Base-by-base conservation (phyloP, 1,284 basidiomycete genomes). In the Trametes versicolor region DNA sequence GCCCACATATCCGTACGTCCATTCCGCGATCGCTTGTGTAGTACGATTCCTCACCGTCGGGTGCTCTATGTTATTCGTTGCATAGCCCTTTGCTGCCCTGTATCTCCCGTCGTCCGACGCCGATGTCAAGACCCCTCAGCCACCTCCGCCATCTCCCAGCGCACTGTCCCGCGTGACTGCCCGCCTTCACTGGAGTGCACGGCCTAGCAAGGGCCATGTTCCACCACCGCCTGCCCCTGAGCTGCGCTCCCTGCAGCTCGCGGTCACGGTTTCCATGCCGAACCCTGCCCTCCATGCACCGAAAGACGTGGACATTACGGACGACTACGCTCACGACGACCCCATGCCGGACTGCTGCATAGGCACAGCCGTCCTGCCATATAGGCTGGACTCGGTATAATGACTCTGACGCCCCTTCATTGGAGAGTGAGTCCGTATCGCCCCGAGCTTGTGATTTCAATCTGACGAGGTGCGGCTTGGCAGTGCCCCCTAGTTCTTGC, bases 341-440 rank as follows among this genome's bases (percentile, higher is more conserved):
- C 51, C 61, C 4, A 55, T 69, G 58, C 68, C 65, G 5, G 68
- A 69, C 52, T 69, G 68, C 52, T 69, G 68, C 59, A 69, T 69
- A 19, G 68, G 68, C 58, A 69, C 65, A 21, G 49, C 62, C 51
- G 36, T 67, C 32, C 55, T 63, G 21, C 27, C 59, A 1, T 69
- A 69, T 43, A 41, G 34, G 6, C 36, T 51, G 0, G 64, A 61
- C 13, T 36, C 54, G 4, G 43, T 57, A 25, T 62, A 17, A 50
- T 32, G 29, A 32, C 29, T 32, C 29, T 32, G 29, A 32, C 29
- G 29, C 29, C 29, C 29, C 29, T 8, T 32, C 29, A 32, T 32
- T 32, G 29, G 29, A 32, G 29, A 32, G 29, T 32, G 29, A 32
- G 29, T 32, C 3, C 29, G 29, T 3, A 32, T 32, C 8, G 8